phyloP scores from a whole-genome alignment of 192 early-diverging fungal species.

The Allomyces macrogynus region DNA sequence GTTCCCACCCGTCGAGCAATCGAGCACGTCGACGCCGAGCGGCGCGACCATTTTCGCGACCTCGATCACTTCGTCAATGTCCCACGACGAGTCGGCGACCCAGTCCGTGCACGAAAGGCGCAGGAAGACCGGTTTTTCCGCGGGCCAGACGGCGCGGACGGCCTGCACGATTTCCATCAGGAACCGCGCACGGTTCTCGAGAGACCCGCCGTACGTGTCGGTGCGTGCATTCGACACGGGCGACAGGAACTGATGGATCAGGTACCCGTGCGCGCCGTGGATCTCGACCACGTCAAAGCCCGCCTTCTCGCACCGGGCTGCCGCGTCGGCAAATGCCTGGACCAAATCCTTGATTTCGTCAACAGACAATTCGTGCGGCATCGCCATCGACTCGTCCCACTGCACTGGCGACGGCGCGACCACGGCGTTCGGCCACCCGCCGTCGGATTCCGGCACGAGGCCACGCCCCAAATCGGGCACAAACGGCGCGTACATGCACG shows the following conservation, averaged over 20 bases:
- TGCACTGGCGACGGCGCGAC: constrained; percentile 36
- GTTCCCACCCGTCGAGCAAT: constrained; percentile 60
- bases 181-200: constrained; percentile 71
- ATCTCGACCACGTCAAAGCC: constrained; percentile 84
- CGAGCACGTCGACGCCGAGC: constrained; percentile 68
- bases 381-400: constrained; percentile 16
- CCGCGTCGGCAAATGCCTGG: constrained; percentile 43
- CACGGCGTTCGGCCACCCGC: constrained; percentile 56
- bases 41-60: constrained; percentile 29
- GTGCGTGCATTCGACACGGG: constrained; percentile 66
- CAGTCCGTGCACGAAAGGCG: constrained; percentile 65
- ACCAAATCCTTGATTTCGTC: constrained; percentile 46
- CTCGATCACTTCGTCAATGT: constrained; percentile 47
- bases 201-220: constrained; percentile 76
- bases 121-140: constrained; percentile 62
- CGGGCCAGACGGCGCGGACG: constrained; percentile 53
- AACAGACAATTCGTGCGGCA: constrained; percentile 39
- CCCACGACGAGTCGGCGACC: constrained; percentile 38
- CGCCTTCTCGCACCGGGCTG: constrained; percentile 46
- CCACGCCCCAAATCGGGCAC: constrained; percentile 4
- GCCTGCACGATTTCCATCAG: constrained; percentile 41
- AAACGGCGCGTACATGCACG: constrained; percentile 15
- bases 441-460: constrained; percentile 8
- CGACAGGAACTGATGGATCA: constrained; percentile 60
- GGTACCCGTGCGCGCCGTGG: constrained; percentile 79